Evolutionary conservation across 73 alveolate genomes (phyloP).

Genomic region (Tetrahymena thermophila): DNA sequence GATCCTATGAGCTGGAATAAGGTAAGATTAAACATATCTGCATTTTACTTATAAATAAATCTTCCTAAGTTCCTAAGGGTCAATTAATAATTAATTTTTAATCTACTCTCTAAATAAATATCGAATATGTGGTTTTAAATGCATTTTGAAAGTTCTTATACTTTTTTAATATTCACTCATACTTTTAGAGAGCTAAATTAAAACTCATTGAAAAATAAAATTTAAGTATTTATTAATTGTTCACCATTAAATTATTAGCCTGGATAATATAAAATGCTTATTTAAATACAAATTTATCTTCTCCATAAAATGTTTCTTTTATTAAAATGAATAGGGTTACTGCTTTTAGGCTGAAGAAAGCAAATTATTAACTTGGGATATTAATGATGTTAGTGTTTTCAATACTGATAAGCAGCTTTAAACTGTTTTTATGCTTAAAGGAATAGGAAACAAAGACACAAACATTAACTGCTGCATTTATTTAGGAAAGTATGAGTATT

Average conservation of each 20-base stretch:
- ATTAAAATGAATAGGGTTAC: neutral
- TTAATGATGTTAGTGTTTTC: neutral
- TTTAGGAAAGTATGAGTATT: neutral
- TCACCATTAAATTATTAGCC: neutral
- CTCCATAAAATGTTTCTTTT: too few relatives aligned
- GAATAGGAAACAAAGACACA: neutral
- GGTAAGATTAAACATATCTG: neutral
- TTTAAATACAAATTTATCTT: neutral
- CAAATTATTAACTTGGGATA: neutral
- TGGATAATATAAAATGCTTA: neutral
- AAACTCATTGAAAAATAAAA: neutral
- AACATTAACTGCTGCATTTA: neutral
- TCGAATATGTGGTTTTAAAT: neutral
- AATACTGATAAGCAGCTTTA: neutral
- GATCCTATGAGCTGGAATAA: neutral
- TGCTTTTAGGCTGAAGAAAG: neutral
- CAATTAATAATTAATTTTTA: neutral
- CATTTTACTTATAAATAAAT: neutral
- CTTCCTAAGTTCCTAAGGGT: neutral
- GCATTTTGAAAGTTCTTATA: neutral
- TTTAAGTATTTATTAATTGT: neutral
- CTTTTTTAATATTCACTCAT: neutral
- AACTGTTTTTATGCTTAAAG: neutral
- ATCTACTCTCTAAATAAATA: neutral
- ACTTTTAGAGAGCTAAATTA: neutral